These are phyloP conservation scores for Megacollybia marginata DNA, from an alignment of 768 basidiomycete species.

Conservation along the genomic window DNA sequence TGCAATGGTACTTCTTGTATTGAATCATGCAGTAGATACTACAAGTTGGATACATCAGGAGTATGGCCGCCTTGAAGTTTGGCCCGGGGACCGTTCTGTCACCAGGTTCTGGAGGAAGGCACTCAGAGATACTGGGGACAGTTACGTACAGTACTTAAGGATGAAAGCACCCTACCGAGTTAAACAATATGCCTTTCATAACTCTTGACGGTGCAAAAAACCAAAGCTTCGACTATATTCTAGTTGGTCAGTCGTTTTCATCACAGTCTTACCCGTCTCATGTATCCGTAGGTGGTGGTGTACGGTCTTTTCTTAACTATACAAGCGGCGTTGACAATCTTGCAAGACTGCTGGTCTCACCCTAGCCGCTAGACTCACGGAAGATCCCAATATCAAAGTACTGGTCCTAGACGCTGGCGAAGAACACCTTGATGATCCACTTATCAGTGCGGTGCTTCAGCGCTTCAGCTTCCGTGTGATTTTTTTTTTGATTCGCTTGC, in stretches of 20 bases:
- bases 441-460: slow-evolving; percentile 4
- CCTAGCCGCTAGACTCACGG: slow-evolving; percentile 28
- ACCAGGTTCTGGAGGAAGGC: too few relatives aligned
- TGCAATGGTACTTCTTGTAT: too few relatives aligned
- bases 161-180: background rate
- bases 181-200: slow-evolving; percentile 1
- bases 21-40: too few relatives aligned
- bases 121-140: too few relatives aligned
- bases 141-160: too few relatives aligned
- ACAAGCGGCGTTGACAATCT: background rate
- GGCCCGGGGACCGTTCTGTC: too few relatives aligned
- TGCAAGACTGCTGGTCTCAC: slow-evolving; percentile 27
- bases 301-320: background rate
- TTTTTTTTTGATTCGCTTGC: background rate
- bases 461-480: background rate
- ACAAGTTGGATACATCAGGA: too few relatives aligned
- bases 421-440: slow-evolving; percentile 11
- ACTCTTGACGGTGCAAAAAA: slow-evolving; percentile 1
- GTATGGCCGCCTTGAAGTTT: too few relatives aligned
- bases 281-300: background rate
- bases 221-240: slow-evolving; percentile 5
- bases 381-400: slow-evolving; percentile 24
- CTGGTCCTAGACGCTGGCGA: slow-evolving; percentile 25
- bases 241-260: slow-evolving; percentile 1
- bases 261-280: background rate